phyloP scores from a whole-genome alignment of 2,329 filamentous ascomycete species.

The Phoma sp. region DNA sequence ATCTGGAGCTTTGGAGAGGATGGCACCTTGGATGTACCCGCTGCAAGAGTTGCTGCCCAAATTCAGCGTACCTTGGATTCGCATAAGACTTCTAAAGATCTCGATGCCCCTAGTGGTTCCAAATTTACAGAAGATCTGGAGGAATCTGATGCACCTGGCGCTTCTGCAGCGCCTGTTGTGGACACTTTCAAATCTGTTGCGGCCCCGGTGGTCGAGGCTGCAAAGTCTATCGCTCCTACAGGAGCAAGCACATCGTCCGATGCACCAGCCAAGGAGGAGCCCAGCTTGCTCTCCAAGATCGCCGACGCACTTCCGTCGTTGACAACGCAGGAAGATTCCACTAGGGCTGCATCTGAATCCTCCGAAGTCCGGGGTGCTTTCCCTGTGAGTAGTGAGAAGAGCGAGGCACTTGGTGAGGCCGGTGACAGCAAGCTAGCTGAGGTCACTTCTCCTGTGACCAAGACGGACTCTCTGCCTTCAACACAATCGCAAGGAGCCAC shows the following conservation, averaged over 20 bases:
- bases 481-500: conserved; percentile 10
- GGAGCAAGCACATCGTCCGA: conserved; percentile 7
- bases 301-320: conserved; percentile 12
- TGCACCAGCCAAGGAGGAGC: conserved; percentile 5
- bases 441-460: conserved; percentile 1
- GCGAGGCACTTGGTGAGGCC: conserved; percentile 1
- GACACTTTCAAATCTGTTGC: conserved; percentile 7
- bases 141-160: neutral
- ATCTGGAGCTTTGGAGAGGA: conserved; percentile 46
- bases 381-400: conserved; percentile 15
- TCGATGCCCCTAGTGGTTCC: neutral
- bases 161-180: neutral
- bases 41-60: conserved; percentile 36
- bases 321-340: conserved; percentile 5
- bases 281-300: conserved; percentile 7
- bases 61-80: conserved; percentile 31
- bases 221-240: conserved; percentile 6
- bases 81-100: neutral
- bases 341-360: conserved; percentile 18
- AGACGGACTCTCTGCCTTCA: conserved; percentile 3
- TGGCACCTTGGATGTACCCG: conserved; percentile 42
- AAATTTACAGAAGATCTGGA: neutral
- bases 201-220: conserved; percentile 5
- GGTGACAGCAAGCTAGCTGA: neutral
- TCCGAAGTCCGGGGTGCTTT: conserved; percentile 31